Evolutionary conservation across 2,329 filamentous ascomycete genomes (phyloP), one percentile per base, ranked within the genome.

Genomic region (Hymenoscyphus fraxineus): DNA sequence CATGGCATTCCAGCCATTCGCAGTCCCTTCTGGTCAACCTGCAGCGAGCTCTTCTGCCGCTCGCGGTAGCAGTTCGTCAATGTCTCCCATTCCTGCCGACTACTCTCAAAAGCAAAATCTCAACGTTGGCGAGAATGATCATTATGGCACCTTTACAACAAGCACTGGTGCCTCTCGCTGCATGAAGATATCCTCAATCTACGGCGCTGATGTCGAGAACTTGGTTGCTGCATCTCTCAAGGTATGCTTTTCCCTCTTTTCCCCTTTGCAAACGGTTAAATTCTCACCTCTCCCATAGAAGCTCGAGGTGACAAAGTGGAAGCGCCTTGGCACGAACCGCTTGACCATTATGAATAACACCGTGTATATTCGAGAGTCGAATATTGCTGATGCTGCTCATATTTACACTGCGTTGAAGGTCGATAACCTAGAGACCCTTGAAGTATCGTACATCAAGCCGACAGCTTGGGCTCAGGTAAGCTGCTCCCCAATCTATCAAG

Each of bases 1-100:
- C 1, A 84, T 83, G 1, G 73, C 81, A 1, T 91, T 91, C 69
- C 83, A 81, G 16, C 88, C 88, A 6, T 76, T 80, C 39, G 60
- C 55, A 27, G 38, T 68, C 39, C 68, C 60, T 12, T 27, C 57
- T 39, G 60, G 27, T 31, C 60, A 65, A 27, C 61, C 19, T 47
- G 32, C 40, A 31, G 58, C 64, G 22, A 35, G 27, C 38, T 31
- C 51, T 40, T 39, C 59, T 51, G 35, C 31, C 31, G 35, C 10
- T 19, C 44, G 51, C 12, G 54, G 22, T 22, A 15, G 60, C 6
- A 51, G 44, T 9, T 15, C 62, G 1, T 56, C 59, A 6, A 27
- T 27, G 32, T n/a, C 59, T 12, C 39, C 59, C 10, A n/a, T 27
- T 19, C 13, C 54, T 10, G n/a, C 54, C 12, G 51, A 64, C 19